A percentile compares a stretch with the other conserved stretches of the same genome.
phyloP scores from a whole-genome alignment of 1,139 yeast species.

The Candida frijolesensis region DNA sequence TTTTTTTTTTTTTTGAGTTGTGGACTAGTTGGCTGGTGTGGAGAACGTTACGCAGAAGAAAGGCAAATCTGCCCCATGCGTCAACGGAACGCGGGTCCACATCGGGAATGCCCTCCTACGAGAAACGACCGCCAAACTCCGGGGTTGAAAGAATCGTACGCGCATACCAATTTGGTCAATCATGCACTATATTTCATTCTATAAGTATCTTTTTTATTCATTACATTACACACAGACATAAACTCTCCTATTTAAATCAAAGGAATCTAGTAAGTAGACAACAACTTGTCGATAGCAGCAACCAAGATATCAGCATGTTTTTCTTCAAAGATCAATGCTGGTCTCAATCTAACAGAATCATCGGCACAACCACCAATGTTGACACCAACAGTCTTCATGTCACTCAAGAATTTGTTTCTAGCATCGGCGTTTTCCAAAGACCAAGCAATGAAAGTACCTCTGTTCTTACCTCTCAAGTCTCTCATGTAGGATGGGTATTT shows the following conservation, averaged over 20 bases:
- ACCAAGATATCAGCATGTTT: conserved; percentile 73
- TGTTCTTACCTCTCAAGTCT: conserved; percentile 71
- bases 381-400: conserved; percentile 63
- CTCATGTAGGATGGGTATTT: conserved; percentile 53
- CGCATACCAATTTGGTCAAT: background rate
- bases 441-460: conserved; percentile 83
- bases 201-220: background rate
- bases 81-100: background rate
- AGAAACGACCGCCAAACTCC: background rate
- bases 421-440: conserved; percentile 54
- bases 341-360: conserved; percentile 73
- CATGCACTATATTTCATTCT: background rate
- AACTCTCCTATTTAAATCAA: no score
- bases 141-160: background rate
- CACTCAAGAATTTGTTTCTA: conserved; percentile 60
- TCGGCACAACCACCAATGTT: conserved; percentile 85
- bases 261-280: conserved; percentile 33
- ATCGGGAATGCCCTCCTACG: background rate
- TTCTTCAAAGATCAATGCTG: conserved; percentile 72
- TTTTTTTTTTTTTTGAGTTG: no score
- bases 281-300: conserved; percentile 49
- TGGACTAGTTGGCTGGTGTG: background rate
- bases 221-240: background rate
- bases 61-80: background rate
- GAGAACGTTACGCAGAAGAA: background rate